Conservation (phyloP, 306 rosid genomes). For the Glycine tomentella region DNA sequence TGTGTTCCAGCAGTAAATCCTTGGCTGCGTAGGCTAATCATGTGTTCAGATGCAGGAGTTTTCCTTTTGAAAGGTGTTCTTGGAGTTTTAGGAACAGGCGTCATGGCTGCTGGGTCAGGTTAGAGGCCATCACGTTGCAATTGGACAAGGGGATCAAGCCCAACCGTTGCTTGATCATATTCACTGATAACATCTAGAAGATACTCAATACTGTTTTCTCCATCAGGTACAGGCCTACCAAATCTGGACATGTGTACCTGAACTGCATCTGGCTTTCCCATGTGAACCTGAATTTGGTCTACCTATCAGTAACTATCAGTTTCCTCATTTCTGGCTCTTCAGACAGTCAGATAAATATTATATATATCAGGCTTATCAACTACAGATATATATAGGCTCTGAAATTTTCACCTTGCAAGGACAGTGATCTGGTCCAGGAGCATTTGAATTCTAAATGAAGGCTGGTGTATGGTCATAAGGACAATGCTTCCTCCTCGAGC, state of each 20-base stretch:
- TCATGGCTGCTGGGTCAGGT: conserved; percentile 66
- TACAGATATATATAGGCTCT: too few species aligned
- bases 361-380: too few species aligned
- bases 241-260: conserved; percentile 68
- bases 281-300: too few species aligned
- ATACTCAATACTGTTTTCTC: conserved; percentile 79
- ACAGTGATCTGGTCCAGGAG: conserved; percentile 76
- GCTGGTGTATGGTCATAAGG: conserved; percentile 93
- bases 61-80: conserved; percentile 11
- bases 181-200: conserved; percentile 86
- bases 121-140: conserved; percentile 74
- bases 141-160: conserved; percentile 74
- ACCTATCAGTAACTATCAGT: too few species aligned
- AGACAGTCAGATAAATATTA: too few species aligned
- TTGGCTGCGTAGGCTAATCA: conserved; percentile 61
- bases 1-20: conserved; percentile 63
- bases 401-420: conserved; percentile 64
- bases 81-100: conserved; percentile 54
- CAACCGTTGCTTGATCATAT: conserved; percentile 82
- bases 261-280: conserved; percentile 74
- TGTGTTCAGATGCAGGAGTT: conserved; percentile 54
- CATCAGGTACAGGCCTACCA: conserved; percentile 87
- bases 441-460: conserved; percentile 83
- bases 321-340: too few species aligned
- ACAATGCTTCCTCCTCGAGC: conserved; percentile 89